Base-by-base conservation (phyloP, 306 rosid genomes). In the Parietaria judaica region DNA sequence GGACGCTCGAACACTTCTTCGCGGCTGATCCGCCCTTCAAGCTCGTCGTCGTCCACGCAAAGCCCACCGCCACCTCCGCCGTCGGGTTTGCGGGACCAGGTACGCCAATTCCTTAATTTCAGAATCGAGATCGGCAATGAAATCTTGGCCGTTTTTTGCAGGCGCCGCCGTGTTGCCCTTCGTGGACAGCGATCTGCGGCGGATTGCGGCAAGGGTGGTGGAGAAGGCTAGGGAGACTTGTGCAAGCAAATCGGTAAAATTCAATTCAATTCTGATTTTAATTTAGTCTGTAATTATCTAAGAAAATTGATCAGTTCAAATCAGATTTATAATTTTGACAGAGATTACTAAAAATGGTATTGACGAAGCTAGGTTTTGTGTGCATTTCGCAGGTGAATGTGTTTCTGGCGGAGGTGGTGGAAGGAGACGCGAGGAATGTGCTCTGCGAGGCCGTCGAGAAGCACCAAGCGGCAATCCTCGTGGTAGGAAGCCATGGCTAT, bases 51-150 rank as follows among this genome's bases (percentile, higher is more conserved):
- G 82, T 84, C 52, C 74, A 84, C 73, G 81, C 90, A 55, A 90
- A 75, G 61, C 86, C 89, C 64, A 0, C 70, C 56, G 53, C 80
- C 49, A 2, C 60, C 59, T 4, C 88, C 41, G 54, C 58, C 43
- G 77, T 82, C 36, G 83, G 94, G 14, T 64, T 86, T 59, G 66
- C 76, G n/a, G 96, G 94, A n/a, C 92, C 89, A 14, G 96, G 96
- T 84, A 6, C 41, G 13, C 36, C 3, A 47, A 49, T 51, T 5
- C 45, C 45, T 41, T 5, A 8, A 41, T 8, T 8, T 41, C 9
- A 41, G 1, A 41, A 41, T 41, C 6, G 6, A 41, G 6, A 41
- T 41, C 45, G 45, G 6, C 9, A 8, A 8, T 41, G 45, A 5
- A 1, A 7, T 53, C 11, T 3, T 13, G n/a, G 36, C 13, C 31